Percentiles rank a stretch among this genome's conserved stretches.
phyloP scores from a whole-genome alignment of 2,329 filamentous ascomycete genomes.

The Colletotrichum truncatum region DNA sequence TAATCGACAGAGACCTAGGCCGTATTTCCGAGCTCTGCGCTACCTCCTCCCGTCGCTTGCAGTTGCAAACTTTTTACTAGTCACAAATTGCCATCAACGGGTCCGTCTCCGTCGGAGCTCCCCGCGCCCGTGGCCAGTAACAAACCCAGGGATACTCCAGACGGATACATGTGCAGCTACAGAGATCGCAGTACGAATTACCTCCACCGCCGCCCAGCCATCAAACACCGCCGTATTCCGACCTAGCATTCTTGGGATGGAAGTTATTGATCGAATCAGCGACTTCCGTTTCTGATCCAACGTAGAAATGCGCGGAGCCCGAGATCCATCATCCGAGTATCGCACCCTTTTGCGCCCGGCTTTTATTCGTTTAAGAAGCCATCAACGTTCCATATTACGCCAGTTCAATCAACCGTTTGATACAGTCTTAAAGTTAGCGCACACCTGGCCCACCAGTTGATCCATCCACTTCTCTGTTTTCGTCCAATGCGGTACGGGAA shows the following conservation, averaged over 20 bases:
- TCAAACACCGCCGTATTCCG: slow-evolving; percentile 22
- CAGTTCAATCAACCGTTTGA: background rate
- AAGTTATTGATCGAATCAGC: background rate
- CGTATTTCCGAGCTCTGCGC: background rate
- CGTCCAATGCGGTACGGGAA: slow-evolving; percentile 5
- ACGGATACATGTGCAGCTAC: background rate
- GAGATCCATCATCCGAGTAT: background rate
- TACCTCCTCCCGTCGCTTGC: background rate
- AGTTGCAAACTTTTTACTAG: background rate
- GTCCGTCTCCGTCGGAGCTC: background rate
- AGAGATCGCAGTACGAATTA: background rate
- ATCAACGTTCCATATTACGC: slow-evolving; percentile 1
- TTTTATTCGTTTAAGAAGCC: background rate
- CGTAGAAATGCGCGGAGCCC: background rate
- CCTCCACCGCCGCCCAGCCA: slow-evolving; percentile 13
- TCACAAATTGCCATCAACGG: background rate
- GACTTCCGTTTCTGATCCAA: background rate
- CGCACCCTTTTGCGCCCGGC: background rate
- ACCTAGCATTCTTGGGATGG: slow-evolving; percentile 6
- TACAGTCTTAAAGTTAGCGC: slow-evolving; percentile 2
- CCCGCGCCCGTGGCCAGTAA: background rate
- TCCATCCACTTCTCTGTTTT: background rate
- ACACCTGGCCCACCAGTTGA: background rate
- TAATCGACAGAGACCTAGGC: background rate
- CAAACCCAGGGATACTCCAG: background rate